Percentiles rank a stretch among this genome's conserved stretches.
Evolutionary conservation across 139 green algal genomes (phyloP).

Genomic region (Asterochloris erici): DNA sequence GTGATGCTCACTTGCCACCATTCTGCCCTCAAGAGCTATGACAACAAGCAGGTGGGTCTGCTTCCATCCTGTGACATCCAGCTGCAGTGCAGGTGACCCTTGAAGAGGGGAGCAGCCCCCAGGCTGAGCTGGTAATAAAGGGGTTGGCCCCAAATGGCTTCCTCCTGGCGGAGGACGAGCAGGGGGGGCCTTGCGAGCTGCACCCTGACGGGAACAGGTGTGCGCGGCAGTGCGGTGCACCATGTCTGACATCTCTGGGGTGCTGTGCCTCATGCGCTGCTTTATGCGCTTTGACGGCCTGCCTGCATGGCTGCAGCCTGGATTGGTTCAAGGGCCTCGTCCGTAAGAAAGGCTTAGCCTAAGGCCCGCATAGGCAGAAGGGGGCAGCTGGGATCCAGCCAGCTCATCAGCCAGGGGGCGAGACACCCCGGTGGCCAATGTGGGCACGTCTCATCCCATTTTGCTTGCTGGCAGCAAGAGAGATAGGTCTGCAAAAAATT

Average conservation of each 20-base stretch:
- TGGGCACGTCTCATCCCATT: no score
- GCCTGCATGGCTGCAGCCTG: slow-evolving; percentile 29
- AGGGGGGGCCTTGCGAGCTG: slow-evolving; percentile 70
- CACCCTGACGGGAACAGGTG: slow-evolving; percentile 88
- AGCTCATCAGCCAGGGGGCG: not conserved
- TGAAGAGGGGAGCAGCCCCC: slow-evolving; percentile 23
- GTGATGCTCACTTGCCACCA: not conserved
- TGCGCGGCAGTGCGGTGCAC: not conserved
- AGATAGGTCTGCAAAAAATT: no score
- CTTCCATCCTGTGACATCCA: not conserved
- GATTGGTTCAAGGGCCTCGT: slow-evolving; percentile 69
- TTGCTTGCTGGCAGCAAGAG: no score
- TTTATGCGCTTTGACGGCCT: not conserved
- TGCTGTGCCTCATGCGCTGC: not conserved
- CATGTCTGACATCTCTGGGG: not conserved
- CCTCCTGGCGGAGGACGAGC: slow-evolving; percentile 61
- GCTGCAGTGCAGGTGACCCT: slow-evolving; percentile 31
- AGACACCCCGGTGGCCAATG: not conserved
- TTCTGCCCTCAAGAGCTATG: not conserved
- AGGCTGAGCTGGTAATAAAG: slow-evolving; percentile 39
- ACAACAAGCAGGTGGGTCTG: not conserved
- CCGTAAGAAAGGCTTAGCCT: slow-evolving; percentile 37
- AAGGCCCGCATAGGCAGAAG: not conserved
- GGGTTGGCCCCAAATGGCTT: slow-evolving; percentile 68
- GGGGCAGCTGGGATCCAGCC: no score